phyloP scores from a whole-genome alignment of 164 flowering plant genomes.

The Buxus sempervirens region DNA sequence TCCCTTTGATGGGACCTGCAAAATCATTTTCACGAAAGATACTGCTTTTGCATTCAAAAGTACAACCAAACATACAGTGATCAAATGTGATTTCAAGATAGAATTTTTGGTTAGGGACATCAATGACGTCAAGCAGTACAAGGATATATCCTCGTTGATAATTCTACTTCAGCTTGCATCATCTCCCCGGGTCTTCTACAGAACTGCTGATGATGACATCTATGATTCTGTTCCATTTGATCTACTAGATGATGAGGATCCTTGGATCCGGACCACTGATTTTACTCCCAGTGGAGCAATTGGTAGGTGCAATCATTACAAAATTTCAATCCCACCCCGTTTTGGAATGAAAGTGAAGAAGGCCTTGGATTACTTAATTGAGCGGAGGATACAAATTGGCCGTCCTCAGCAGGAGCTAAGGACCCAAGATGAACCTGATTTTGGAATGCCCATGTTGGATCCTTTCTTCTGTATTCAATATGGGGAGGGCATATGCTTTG shows the following conservation, averaged over 20 bases:
- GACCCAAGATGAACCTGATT: conserved; percentile 60
- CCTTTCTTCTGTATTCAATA: conserved; percentile 53
- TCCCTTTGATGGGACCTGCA: conserved; percentile 74
- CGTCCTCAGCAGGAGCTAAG: conserved; percentile 21
- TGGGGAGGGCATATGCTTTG: conserved; percentile 51
- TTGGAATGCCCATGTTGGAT: conserved; percentile 40
- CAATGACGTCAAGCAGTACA: conserved; percentile 35
- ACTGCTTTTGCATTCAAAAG: conserved; percentile 62
- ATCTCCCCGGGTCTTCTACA: conserved; percentile 63
- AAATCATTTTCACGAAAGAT: conserved; percentile 55
- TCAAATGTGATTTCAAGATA: conserved; percentile 77
- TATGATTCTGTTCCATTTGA: conserved; percentile 57
- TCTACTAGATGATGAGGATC: conserved; percentile 90
- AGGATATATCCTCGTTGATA: conserved; percentile 25
- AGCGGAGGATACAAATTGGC: conserved; percentile 38
- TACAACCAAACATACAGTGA: conserved; percentile 29
- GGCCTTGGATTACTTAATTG: conserved; percentile 46
- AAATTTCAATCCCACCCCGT: conserved; percentile 59
- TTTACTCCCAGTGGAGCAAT: conserved; percentile 73
- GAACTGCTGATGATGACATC: conserved; percentile 94
- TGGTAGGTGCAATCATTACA: conserved; percentile 70
- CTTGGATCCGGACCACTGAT: conserved; percentile 94
- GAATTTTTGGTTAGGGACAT: conserved; percentile 75
- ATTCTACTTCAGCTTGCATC: conserved; percentile 66
- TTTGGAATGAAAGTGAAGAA: conserved; percentile 44